phyloP scores from a whole-genome alignment of 1,139 yeast genomes.

The Geotrichum reessii region DNA sequence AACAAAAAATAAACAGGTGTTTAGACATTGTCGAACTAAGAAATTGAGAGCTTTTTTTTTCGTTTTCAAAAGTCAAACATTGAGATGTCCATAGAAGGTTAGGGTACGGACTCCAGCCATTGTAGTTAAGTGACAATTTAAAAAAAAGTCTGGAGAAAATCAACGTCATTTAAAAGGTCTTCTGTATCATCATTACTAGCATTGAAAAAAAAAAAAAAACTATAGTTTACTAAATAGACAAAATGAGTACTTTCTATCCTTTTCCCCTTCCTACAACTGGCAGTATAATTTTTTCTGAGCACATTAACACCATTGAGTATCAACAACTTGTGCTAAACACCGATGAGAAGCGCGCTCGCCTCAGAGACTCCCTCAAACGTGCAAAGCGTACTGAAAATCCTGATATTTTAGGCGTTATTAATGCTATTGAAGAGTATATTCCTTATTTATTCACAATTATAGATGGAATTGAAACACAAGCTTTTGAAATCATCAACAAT shows the following conservation, averaged over 20 bases:
- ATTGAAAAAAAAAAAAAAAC: no score
- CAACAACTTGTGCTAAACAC: conserved; percentile 29
- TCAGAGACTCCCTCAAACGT: conserved; percentile 31
- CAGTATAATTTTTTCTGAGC: conserved; percentile 25
- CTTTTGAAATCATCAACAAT: conserved; percentile 17
- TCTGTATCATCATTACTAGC: neutral
- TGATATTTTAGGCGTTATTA: conserved; percentile 31
- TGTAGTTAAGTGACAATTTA: conserved; percentile 24
- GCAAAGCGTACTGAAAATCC: conserved; percentile 31
- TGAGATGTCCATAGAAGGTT: neutral
- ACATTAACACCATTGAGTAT: conserved; percentile 24
- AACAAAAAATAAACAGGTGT: neutral
- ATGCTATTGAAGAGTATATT: conserved; percentile 33
- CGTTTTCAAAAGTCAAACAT: neutral
- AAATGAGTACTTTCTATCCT: conserved; percentile 27
- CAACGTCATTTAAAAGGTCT: neutral
- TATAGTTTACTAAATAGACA: neutral
- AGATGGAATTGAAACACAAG: conserved; percentile 18
- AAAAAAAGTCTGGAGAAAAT: conserved; percentile 34
- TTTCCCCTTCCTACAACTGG: conserved; percentile 33
- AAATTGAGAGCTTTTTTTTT: neutral
- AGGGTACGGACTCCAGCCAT: neutral
- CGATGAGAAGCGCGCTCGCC: conserved; percentile 32
- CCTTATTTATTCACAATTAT: conserved; percentile 27
- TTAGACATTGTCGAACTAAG: neutral